A percentile compares a stretch with the other conserved stretches of the same genome.
phyloP scores from a whole-genome alignment of 768 basidiomycete species.

The Boletus vermiculosoides region DNA sequence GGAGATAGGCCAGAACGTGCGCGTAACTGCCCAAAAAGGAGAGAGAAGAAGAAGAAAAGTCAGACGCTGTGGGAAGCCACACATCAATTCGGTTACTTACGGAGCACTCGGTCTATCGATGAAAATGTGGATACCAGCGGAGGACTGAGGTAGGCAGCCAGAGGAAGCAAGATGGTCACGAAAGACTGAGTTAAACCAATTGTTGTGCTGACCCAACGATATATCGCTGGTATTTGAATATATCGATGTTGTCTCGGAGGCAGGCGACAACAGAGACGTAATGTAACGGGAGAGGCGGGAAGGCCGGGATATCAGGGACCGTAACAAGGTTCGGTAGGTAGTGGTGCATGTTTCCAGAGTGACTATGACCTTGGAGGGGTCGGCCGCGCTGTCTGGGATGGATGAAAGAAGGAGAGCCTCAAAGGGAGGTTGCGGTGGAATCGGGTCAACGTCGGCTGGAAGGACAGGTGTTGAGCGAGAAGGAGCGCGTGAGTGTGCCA shows the following conservation, averaged over 20 bases:
- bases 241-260: slow-evolving; percentile 53
- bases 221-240: slow-evolving; percentile 51
- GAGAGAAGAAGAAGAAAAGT: background rate
- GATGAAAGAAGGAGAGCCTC: slow-evolving; percentile 64
- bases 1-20: slow-evolving; percentile 71
- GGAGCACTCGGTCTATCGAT: slow-evolving; percentile 77
- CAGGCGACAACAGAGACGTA: slow-evolving; percentile 40
- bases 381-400: slow-evolving; percentile 45
- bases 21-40: slow-evolving; percentile 48
- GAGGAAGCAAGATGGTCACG: slow-evolving; percentile 62
- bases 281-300: slow-evolving; percentile 65
- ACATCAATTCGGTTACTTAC: slow-evolving; percentile 44
- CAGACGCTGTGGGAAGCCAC: background rate
- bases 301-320: slow-evolving; percentile 64
- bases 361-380: slow-evolving; percentile 63
- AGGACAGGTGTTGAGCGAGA: slow-evolving; percentile 49
- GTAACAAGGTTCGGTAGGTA: slow-evolving; percentile 63
- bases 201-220: slow-evolving; percentile 17
- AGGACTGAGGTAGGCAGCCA: slow-evolving; percentile 47
- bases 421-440: slow-evolving; percentile 58
- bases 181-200: slow-evolving; percentile 50
- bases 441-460: slow-evolving; percentile 43
- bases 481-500: slow-evolving; percentile 33
- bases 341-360: slow-evolving; percentile 72
- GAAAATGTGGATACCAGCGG: slow-evolving; percentile 64